Base-by-base conservation (phyloP, 352 stramenopile genomes). In the Pythium dissimile region DNA sequence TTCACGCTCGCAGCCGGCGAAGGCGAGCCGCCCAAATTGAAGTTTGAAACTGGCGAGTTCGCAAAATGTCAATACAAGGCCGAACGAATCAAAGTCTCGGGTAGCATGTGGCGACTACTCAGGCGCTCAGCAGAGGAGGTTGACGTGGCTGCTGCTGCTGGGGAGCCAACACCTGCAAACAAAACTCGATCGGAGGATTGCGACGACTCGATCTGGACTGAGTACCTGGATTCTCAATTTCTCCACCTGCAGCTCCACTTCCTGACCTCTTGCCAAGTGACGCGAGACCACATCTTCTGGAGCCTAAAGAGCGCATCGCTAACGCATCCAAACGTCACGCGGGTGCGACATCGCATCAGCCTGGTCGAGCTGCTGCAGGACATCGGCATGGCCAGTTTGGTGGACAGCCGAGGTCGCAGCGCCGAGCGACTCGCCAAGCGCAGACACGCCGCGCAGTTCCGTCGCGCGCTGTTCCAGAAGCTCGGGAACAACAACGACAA, bases 261-360 rank as follows among this genome's bases (percentile, higher is more conserved):
- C 39, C 84, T 92, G 58, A 80, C 75, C 10, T 88, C 79, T 1
- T 86, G 79, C 23, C 77, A 92, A 78, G 80, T 89, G 20, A 86
- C 79, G 3, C 73, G 61, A 0, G 77, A 89, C 34, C 79, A 89
- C 50, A 81, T 88, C 45, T 87, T 81, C 46, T 77, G 83, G 75
- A 89, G 75, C 23, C 56, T 89, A 30, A 73, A 80, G 24, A 88
- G 73, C 39, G 79, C 81, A 18, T 85, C 79, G n/a, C 44, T 88
- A 4, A 78, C 67, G 10, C 71, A 88, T 24, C 69, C 81, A 0
- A 86, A 80, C 44, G 76, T 92, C 23, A 64, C 67, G 2, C 74
- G 81, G 21, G 18, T 92, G 23, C 86, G 81, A 24, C 81, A 89
- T 38, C 73, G 81, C 31, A 58, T 92, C 8, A 78, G 67, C 42